These are phyloP conservation scores for Solanum paucissectum DNA, from an alignment of 257 asterid species.

Conservation along the genomic window DNA sequence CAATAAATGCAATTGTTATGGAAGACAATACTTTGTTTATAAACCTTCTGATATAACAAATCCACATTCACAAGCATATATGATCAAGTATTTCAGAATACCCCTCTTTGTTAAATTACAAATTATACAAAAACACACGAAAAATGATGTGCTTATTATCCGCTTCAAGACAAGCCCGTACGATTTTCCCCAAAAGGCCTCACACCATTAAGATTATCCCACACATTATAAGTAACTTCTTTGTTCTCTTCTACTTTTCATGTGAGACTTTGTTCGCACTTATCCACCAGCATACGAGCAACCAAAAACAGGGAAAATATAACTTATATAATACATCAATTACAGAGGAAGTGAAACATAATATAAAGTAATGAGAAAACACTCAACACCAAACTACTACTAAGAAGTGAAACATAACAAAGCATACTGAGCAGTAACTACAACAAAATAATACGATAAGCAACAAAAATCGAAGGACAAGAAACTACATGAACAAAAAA, in stretches of 20 bases:
- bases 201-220: neutral
- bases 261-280: neutral
- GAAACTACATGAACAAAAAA: neutral
- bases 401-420: neutral
- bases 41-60: neutral
- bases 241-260: neutral
- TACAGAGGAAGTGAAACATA: neutral
- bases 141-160: neutral
- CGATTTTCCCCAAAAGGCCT: neutral
- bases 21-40: neutral
- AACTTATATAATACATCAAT: neutral
- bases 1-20: neutral
- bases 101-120: neutral
- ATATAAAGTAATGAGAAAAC: neutral
- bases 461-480: neutral
- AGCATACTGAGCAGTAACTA: neutral
- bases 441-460: neutral
- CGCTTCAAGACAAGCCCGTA: neutral
- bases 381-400: neutral
- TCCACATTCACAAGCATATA: neutral
- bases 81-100: neutral
- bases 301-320: neutral
- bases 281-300: neutral
- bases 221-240: neutral
- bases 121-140: neutral